Evolutionary conservation across 768 basidiomycete genomes (phyloP).

Genomic region (Lentinula sp.): DNA sequence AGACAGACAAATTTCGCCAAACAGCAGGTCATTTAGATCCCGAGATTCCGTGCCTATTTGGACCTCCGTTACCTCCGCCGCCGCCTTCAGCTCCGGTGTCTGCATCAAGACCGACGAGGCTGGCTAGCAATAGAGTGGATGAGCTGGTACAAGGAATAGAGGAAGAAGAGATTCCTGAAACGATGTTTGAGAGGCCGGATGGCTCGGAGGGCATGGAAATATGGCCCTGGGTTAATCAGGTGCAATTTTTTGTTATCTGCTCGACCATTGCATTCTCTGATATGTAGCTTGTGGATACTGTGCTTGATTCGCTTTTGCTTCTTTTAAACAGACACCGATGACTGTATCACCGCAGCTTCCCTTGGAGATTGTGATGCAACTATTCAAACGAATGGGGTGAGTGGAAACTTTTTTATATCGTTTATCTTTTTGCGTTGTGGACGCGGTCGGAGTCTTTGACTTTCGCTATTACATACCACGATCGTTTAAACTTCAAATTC

Average conservation of each 20-base stretch:
- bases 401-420: conserved; percentile 19
- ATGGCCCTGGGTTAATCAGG: conserved; percentile 95
- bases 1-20: neutral
- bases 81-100: conserved; percentile 1
- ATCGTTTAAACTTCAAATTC: neutral
- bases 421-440: neutral
- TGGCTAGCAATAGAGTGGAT: neutral
- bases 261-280: neutral
- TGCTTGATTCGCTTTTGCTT: neutral
- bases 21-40: neutral
- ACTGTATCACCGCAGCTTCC: conserved; percentile 90
- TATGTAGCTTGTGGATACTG: neutral
- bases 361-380: conserved; percentile 93
- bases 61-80: neutral
- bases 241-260: conserved; percentile 26
- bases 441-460: neutral
- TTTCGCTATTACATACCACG: neutral
- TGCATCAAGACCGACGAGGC: conserved; percentile 1
- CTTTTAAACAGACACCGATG: conserved; percentile 70
- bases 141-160: conserved; percentile 1
- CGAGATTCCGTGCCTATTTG: neutral
- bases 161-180: conserved; percentile 64
- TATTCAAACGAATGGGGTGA: conserved; percentile 97
- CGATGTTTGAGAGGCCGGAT: conserved; percentile 56
- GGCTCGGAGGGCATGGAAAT: conserved; percentile 57